Conservation (phyloP, 2,329 filamentous ascomycete genomes). For the Colletotrichum sp. region DNA sequence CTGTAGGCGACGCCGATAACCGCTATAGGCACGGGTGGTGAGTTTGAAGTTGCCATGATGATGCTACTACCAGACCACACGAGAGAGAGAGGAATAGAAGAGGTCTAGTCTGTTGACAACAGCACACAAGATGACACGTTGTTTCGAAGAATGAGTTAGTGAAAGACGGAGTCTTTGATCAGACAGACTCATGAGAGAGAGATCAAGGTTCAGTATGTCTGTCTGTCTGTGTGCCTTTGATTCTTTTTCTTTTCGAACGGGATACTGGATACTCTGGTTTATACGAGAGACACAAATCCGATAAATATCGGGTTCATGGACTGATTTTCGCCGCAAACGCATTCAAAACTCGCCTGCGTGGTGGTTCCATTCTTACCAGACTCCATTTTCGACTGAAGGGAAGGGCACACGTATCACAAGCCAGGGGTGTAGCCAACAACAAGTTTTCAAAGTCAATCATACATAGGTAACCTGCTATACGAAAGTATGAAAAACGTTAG, state of each 20-base stretch:
- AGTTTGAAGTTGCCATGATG: neutral
- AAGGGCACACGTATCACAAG: neutral
- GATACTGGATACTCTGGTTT: neutral
- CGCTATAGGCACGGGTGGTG: neutral
- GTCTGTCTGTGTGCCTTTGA: neutral
- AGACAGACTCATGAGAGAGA: neutral
- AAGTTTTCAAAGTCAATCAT: neutral
- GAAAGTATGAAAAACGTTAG: too few relatives aligned
- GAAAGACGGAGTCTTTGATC: neutral
- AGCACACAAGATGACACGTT: neutral
- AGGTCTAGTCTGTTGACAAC: neutral
- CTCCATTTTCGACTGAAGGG: neutral
- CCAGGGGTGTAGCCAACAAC: neutral
- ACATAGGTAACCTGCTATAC: too few relatives aligned
- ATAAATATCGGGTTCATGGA: neutral
- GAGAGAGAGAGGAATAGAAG: neutral
- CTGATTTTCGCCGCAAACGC: neutral
- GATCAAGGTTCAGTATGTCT: neutral
- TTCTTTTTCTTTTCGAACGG: neutral
- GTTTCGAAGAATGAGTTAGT: neutral
- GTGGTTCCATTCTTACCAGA: neutral
- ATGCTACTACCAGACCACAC: neutral
- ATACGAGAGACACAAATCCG: neutral
- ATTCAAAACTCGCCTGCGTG: neutral
- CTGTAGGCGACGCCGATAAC: neutral